Percentiles rank a stretch among this genome's conserved stretches.
Conservation (phyloP, 2,329 filamentous ascomycete species). For the Stagonosporopsis chrysanthemi region DNA sequence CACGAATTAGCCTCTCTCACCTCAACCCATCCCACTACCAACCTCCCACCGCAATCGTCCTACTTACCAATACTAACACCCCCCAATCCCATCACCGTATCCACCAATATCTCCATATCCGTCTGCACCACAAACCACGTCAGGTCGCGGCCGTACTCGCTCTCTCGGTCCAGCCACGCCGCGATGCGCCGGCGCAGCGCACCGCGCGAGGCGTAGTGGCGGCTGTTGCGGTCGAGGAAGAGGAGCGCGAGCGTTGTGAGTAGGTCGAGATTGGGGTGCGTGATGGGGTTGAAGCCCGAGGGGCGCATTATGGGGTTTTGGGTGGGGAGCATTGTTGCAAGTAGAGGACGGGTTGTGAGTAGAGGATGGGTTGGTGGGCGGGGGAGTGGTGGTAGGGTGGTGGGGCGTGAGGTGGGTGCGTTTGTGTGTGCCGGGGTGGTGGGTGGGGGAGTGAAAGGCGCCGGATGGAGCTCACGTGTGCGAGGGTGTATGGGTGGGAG, state of each 20-base stretch:
- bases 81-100: background rate
- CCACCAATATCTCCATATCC: background rate
- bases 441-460: too few species aligned
- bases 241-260: background rate
- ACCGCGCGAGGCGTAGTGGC: background rate
- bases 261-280: background rate
- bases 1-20: too few species aligned
- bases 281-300: background rate
- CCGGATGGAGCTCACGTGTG: too few species aligned
- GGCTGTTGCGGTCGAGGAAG: conserved; percentile 1
- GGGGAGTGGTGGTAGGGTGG: too few species aligned
- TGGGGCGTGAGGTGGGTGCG: too few species aligned
- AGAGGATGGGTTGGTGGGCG: too few species aligned
- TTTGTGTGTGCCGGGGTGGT: too few species aligned
- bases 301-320: background rate
- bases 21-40: too few species aligned
- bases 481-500: too few species aligned
- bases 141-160: background rate
- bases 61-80: conserved; percentile 2
- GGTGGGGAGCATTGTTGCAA: background rate
- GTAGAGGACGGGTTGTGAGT: too few species aligned
- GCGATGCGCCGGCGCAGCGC: background rate
- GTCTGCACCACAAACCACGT: background rate
- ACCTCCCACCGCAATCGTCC: background rate
- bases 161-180: background rate